Conservation (phyloP, 2,329 filamentous ascomycete species). For the Amphichorda felina region DNA sequence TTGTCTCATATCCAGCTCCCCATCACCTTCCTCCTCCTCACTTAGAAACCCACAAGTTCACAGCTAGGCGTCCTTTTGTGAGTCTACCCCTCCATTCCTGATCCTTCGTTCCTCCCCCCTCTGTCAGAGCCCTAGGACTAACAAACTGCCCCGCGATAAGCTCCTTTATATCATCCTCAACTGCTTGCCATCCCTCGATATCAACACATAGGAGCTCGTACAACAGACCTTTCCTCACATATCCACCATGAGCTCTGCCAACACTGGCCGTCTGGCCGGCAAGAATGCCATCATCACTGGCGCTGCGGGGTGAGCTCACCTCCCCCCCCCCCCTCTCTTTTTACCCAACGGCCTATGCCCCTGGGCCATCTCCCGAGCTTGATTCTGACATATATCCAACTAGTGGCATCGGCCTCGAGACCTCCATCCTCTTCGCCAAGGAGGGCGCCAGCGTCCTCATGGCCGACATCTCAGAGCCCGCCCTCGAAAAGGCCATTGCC, state of each 20-base stretch:
- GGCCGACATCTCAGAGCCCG: constrained; percentile 70
- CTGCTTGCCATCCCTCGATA: no score
- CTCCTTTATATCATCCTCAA: background rate
- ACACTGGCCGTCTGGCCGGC: constrained; percentile 45
- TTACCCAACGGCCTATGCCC: no score
- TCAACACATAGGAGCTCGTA: no score
- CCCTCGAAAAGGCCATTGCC: constrained; percentile 62
- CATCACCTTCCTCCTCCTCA: no score
- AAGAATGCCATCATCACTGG: constrained; percentile 68
- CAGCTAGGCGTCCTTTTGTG: no score
- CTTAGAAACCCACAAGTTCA: no score
- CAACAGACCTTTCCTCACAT: no score
- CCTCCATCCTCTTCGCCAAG: constrained; percentile 75
- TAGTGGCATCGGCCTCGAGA: constrained; percentile 89
- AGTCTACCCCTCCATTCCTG: no score
- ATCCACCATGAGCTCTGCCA: no score
- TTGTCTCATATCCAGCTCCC: no score
- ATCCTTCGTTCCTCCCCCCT: no score
- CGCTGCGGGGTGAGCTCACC: constrained; percentile 62
- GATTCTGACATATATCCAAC: background rate
- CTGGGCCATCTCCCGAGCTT: background rate
- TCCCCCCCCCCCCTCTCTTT: background rate
- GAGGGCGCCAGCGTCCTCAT: constrained; percentile 81
- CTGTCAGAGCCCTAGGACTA: background rate
- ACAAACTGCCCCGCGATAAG: background rate